These are phyloP conservation scores for Epichloe brachyelytri DNA, from an alignment of 2,329 filamentous ascomycete genomes.

Conservation along the genomic window DNA sequence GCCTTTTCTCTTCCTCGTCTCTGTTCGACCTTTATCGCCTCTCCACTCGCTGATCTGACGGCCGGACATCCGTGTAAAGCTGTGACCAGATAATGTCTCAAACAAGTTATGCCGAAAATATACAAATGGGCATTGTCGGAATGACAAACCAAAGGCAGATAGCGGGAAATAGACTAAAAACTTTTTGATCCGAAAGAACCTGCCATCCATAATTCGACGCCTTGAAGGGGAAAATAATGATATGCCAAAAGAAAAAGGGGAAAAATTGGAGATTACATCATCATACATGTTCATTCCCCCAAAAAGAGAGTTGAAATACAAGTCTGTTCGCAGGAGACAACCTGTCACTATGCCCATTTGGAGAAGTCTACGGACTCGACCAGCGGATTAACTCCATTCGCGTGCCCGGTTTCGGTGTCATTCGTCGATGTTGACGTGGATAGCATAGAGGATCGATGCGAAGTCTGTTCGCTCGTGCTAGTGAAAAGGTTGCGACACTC, in stretches of 20 bases:
- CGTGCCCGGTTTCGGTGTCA: conserved; percentile 36
- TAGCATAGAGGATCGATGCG: conserved; percentile 45
- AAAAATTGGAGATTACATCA: not conserved
- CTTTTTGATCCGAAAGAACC: not conserved
- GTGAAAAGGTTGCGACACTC: conserved; percentile 56
- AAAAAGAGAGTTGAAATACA: too few relatives aligned
- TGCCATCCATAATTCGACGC: conserved; percentile 1
- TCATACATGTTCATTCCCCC: not conserved
- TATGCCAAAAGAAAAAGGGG: not conserved
- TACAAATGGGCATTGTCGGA: not conserved
- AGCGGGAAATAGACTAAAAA: not conserved
- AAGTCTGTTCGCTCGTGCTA: conserved; percentile 40
- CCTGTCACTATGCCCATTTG: conserved; percentile 20
- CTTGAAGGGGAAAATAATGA: not conserved
- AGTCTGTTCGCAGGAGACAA: not conserved
- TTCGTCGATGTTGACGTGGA: conserved; percentile 39
- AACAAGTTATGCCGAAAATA: conserved; percentile 1
- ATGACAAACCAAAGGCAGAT: not conserved
- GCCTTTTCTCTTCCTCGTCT: not conserved
- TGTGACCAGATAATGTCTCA: not conserved
- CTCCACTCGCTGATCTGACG: not conserved
- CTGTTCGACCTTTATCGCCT: not conserved
- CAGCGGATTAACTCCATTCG: conserved; percentile 17
- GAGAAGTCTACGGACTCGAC: conserved; percentile 27
- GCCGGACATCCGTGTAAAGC: not conserved